phyloP scores from a whole-genome alignment of 345 rosid species.

The Pugionium cornutum region DNA sequence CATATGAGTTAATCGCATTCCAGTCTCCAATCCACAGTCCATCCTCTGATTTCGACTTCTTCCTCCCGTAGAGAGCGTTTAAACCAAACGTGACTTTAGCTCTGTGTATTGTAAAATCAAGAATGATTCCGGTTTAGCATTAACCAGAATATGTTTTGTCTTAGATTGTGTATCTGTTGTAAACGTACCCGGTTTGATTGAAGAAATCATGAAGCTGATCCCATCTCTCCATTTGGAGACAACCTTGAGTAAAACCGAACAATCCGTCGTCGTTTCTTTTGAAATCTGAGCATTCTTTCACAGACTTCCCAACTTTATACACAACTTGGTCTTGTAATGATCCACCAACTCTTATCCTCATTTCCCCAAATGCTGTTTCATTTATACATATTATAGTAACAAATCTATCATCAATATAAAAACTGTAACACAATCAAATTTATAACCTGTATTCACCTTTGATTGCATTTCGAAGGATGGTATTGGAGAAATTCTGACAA shows the following conservation, averaged over 20 bases:
- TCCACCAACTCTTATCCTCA: conserved; percentile 42
- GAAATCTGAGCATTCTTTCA: conserved; percentile 43
- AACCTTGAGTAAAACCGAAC: conserved; percentile 57
- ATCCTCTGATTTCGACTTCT: conserved; percentile 4
- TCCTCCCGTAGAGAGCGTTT: conserved; percentile 54
- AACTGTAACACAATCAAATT: no score
- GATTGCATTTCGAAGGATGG: conserved; percentile 52
- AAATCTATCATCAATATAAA: not conserved
- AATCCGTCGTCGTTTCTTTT: conserved; percentile 27
- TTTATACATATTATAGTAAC: not conserved
- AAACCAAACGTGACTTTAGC: conserved; percentile 49
- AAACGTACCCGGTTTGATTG: conserved; percentile 46
- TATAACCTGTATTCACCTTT: conserved; percentile 42
- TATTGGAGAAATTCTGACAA: conserved; percentile 51
- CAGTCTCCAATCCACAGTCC: conserved; percentile 48
- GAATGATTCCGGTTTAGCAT: not conserved
- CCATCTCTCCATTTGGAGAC: conserved; percentile 57
- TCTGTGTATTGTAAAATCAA: conserved; percentile 28
- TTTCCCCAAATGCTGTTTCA: conserved; percentile 48
- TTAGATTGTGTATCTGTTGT: not conserved
- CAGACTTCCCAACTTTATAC: conserved; percentile 45
- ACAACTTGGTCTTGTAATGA: conserved; percentile 55
- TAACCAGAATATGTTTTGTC: not conserved
- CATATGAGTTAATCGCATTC: conserved; percentile 46
- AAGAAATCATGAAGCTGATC: conserved; percentile 49